Evolutionary conservation across 352 stramenopile genomes (phyloP).

Genomic region (Bremia lactucae): DNA sequence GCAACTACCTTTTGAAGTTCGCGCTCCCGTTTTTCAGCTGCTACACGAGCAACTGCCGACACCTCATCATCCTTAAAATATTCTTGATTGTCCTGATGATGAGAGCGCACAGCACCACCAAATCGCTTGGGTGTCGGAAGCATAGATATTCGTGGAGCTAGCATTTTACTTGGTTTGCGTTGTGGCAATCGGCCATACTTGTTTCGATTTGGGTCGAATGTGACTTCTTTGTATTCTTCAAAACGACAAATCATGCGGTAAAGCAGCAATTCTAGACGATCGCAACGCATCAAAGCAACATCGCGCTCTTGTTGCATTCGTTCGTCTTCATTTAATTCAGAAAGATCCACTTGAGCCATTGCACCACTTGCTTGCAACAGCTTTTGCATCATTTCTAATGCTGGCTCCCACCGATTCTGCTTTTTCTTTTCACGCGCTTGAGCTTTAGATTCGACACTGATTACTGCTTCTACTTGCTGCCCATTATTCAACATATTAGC

Average conservation of each 20-base stretch:
- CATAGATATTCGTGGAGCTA: constrained; percentile 33
- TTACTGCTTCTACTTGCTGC: constrained; percentile 16
- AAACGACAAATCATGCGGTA: constrained; percentile 82
- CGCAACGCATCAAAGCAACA: constrained; percentile 42
- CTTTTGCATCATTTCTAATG: constrained; percentile 72
- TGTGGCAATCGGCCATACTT: constrained; percentile 9
- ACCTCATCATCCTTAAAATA: constrained; percentile 21
- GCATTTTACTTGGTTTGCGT: constrained; percentile 23
- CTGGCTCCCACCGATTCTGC: constrained; percentile 66
- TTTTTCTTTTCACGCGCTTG: constrained; percentile 24
- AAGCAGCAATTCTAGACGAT: constrained; percentile 70
- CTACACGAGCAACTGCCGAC: constrained; percentile 8
- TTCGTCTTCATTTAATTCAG: constrained; percentile 21
- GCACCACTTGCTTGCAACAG: constrained; percentile 52
- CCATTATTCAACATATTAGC: constrained; percentile 15
- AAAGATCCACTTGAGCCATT: constrained; percentile 25
- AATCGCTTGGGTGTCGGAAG: constrained; percentile 32
- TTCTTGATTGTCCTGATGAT: constrained; percentile 35
- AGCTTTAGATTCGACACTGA: constrained; percentile 15
- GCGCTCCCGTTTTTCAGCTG: constrained; percentile 22
- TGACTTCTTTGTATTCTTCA: constrained; percentile 70
- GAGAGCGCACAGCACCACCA: constrained; percentile 17
- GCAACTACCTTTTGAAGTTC: constrained; percentile 37
- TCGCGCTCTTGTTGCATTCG: constrained; percentile 21
- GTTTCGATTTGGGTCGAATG: constrained; percentile 37